A percentile compares a stretch with the other conserved stretches of the same genome.
Conservation (phyloP, 805 yeast genomes). For the Candida sonorensis region DNA sequence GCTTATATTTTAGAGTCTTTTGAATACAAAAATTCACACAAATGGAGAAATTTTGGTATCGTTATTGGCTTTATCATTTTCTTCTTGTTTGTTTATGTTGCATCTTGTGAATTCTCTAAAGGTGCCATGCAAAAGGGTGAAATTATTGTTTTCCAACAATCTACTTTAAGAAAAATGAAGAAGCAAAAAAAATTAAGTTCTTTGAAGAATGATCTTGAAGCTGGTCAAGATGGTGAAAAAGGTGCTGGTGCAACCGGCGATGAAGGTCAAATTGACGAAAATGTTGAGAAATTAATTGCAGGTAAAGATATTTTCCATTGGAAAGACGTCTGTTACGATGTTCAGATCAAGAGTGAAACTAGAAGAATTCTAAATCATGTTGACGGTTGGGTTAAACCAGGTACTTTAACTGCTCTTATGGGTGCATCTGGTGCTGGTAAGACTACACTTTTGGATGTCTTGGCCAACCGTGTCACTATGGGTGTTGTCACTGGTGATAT, state of each 20-base stretch:
- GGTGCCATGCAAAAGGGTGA: slow-evolving; percentile 34
- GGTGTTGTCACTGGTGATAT: slow-evolving; percentile 53
- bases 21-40: slow-evolving; percentile 47
- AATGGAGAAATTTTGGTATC: slow-evolving; percentile 76
- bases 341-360: slow-evolving; percentile 38
- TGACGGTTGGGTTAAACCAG: slow-evolving; percentile 43
- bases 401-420: slow-evolving; percentile 53
- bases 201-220: slow-evolving; percentile 25
- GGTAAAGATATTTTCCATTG: slow-evolving; percentile 50
- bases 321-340: slow-evolving; percentile 53
- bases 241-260: slow-evolving; percentile 11
- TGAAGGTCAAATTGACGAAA: slow-evolving; percentile 9
- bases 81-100: slow-evolving; percentile 26
- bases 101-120: slow-evolving; percentile 25
- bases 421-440: slow-evolving; percentile 65
- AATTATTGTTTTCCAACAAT: slow-evolving; percentile 36
- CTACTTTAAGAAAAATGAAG: slow-evolving; percentile 39
- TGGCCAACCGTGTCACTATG: slow-evolving; percentile 43
- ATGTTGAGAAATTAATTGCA: slow-evolving; percentile 21
- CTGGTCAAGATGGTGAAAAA: slow-evolving; percentile 18
- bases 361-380: slow-evolving; percentile 37
- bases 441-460: slow-evolving; percentile 47
- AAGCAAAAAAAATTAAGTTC: slow-evolving; percentile 30
- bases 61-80: slow-evolving; percentile 35
- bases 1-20: slow-evolving; percentile 38